Evolutionary conservation across 495 filamentous ascomycete species (phyloP), one percentile per base, ranked within the genome.

Genomic region (Aspergillus avenaceus): DNA sequence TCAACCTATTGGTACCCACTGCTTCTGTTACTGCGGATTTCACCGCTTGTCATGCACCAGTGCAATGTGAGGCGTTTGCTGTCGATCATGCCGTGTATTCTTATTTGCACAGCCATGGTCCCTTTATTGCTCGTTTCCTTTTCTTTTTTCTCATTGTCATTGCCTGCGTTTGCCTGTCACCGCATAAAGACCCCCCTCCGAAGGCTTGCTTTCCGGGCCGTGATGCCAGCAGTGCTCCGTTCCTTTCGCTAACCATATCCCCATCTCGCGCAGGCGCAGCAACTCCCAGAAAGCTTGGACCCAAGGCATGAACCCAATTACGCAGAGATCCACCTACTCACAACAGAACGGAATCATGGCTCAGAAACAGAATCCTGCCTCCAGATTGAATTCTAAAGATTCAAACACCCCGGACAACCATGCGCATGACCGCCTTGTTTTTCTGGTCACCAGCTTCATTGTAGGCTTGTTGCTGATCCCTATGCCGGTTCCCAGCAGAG

Each of bases 371-470:
- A 59, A 70, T 22, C 65, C 63, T 21, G 64, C 71, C 9, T 67
- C 76, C 45, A 72, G 66, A 43, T 57, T 64, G 41, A 60, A 60
- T 25, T 53, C 69, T 25, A 73, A 74, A 59, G 83, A 83, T 50
- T 71, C 74, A 22, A 78, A 75, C 51, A 79, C 77, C 4, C 61
- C 78, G 12, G 85, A 88, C 50, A 79, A 73, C 50, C 82, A 84
- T 61, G 75, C 82, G 18, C 78, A 85, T 61, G 83, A 88, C 58
- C 76, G 85, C 47, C 73, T 85, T 12, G 56, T 84, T 34, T 87
- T 80, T 65, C 59, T 87, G 19, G 60, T 87, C 16, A 78, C 79
- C 23, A 81, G 79, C 53, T 80, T 81, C 42, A 78, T 80, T 54
- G 85, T 88, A 77, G 65, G 83, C 71, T 45, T 36, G 42, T 16